A percentile compares a stretch with the other conserved stretches of the same genome.
Evolutionary conservation across 176 grass and related monocot genomes (phyloP).

Genomic region (Raddia guianensis): DNA sequence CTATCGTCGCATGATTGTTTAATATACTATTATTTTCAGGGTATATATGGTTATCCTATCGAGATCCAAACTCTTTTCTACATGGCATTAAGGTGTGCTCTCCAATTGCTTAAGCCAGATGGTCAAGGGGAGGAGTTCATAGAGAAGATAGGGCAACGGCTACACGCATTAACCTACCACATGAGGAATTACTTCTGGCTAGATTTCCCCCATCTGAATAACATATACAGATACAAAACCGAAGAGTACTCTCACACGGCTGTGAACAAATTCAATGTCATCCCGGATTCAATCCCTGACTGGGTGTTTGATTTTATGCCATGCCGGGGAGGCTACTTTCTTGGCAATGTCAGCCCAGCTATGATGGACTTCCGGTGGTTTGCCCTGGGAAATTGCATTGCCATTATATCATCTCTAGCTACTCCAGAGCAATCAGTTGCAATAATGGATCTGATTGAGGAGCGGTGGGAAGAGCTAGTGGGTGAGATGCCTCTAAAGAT

Average conservation of each 20-base stretch:
- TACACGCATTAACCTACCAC: conserved; percentile 87
- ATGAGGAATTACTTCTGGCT: conserved; percentile 98
- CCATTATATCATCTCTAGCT: conserved; percentile 85
- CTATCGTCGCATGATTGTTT: conserved; percentile 12
- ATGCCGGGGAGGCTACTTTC: conserved; percentile 78
- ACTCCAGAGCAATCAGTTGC: conserved; percentile 87
- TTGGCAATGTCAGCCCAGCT: conserved; percentile 91
- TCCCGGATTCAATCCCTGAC: conserved; percentile 92
- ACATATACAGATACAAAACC: conserved; percentile 95
- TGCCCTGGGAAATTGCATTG: conserved; percentile 90
- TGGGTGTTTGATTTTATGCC: conserved; percentile 99
- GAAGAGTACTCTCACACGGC: conserved; percentile 97
- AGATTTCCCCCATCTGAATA: conserved; percentile 85
- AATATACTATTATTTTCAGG: conserved; percentile 49
- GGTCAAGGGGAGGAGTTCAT: conserved; percentile 80
- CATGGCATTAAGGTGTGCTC: conserved; percentile 87
- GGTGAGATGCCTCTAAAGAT: conserved; percentile 96
- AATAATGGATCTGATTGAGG: conserved; percentile 95
- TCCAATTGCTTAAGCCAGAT: conserved; percentile 80
- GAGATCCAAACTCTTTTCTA: conserved; percentile 97
- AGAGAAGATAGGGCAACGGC: conserved; percentile 76
- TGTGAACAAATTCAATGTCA: conserved; percentile 98
- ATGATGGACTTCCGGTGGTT: conserved; percentile 99
- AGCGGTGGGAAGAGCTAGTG: conserved; percentile 88
- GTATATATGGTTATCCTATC: conserved; percentile 94